Conservation (phyloP, 371 early-diverging fungal genomes). For the Smittium culicis region DNA sequence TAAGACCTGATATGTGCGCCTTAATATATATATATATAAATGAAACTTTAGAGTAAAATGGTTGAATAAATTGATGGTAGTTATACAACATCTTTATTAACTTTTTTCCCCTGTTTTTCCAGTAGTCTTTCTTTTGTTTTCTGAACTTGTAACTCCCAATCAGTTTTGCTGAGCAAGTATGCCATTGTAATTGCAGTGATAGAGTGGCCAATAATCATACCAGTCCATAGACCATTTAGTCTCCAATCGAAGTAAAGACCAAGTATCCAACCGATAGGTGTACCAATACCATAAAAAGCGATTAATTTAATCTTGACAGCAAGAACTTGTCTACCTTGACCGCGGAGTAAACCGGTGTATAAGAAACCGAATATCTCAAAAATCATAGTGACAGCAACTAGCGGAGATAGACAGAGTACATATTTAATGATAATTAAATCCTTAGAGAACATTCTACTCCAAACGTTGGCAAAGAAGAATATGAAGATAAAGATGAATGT, state of each 20-base stretch:
- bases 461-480: slow-evolving; percentile 6
- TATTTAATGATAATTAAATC: slow-evolving; percentile 32
- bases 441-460: slow-evolving; percentile 22
- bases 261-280: slow-evolving; percentile 24
- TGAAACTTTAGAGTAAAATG: too few species aligned
- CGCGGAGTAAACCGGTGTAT: slow-evolving; percentile 31
- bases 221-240: slow-evolving; percentile 28
- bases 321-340: slow-evolving; percentile 32
- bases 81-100: too few species aligned
- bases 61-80: too few species aligned
- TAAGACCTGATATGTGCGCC: too few species aligned
- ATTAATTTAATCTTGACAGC: slow-evolving; percentile 27
- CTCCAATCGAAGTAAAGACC: slow-evolving; percentile 18
- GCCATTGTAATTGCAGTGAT: slow-evolving; percentile 18
- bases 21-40: too few species aligned
- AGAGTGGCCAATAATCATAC: slow-evolving; percentile 21
- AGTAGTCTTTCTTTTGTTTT: neutral
- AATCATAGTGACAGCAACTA: slow-evolving; percentile 36
- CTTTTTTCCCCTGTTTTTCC: neutral
- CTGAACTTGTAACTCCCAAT: slow-evolving; percentile 8
- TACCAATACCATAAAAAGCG: slow-evolving; percentile 24
- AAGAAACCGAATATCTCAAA: slow-evolving; percentile 28
- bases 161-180: slow-evolving; percentile 8
- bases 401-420: slow-evolving; percentile 35
- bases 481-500: slow-evolving; percentile 14